These are phyloP conservation scores for Paramecium octaurelia DNA, from an alignment of 73 alveolate species.

Conservation along the genomic window DNA sequence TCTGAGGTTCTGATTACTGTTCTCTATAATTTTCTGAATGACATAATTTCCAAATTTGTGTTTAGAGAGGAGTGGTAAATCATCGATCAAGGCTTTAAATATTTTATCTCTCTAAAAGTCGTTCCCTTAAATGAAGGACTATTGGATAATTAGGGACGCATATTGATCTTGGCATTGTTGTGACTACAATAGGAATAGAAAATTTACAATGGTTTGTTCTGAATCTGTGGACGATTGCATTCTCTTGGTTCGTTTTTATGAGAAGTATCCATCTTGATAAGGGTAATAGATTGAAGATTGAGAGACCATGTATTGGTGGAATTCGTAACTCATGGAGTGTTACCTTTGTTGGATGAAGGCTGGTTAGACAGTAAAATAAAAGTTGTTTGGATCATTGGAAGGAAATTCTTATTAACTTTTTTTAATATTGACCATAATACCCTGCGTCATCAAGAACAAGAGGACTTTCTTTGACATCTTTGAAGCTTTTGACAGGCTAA, in stretches of 20 bases:
- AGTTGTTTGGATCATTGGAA: background rate
- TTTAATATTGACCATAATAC: background rate
- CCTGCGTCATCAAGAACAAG: background rate
- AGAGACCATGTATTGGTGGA: background rate
- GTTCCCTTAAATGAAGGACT: background rate
- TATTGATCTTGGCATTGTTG: slow-evolving; percentile 25
- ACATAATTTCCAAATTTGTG: slow-evolving; percentile 54
- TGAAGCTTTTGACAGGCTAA: slow-evolving; percentile 32
- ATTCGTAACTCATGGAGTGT: slow-evolving; percentile 12
- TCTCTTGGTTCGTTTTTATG: background rate
- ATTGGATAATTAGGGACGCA: background rate
- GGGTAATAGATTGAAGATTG: background rate
- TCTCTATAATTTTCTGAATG: background rate
- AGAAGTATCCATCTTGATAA: background rate
- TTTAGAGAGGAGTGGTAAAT: slow-evolving; percentile 12
- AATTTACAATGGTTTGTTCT: background rate
- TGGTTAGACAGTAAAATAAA: background rate
- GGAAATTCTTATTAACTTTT: slow-evolving; percentile 22
- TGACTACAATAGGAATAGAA: background rate
- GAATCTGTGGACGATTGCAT: background rate
- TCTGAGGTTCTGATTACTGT: background rate
- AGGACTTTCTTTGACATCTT: background rate
- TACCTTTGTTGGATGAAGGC: background rate
- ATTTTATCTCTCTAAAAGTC: slow-evolving; percentile 1
- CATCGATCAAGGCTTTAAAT: slow-evolving; percentile 1